phyloP scores from a whole-genome alignment of 345 rosid species.

The Brassica napus region DNA sequence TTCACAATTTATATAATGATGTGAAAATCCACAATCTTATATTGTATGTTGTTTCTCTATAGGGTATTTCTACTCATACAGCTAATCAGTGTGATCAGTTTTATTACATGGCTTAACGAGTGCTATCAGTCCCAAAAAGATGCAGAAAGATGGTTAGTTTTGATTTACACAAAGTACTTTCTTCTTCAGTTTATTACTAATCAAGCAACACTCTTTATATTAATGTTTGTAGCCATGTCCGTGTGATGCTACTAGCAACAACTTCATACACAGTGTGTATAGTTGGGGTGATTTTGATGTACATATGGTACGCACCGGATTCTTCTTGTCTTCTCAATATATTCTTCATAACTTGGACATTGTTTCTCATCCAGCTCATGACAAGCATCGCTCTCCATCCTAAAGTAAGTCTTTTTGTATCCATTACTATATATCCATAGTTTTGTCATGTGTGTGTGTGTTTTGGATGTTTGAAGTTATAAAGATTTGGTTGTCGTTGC shows the following conservation, averaged over 20 bases:
- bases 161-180: not conserved
- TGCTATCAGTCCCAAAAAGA: slow-evolving; percentile 67
- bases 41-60: slow-evolving; percentile 33
- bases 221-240: slow-evolving; percentile 60
- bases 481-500: slow-evolving; percentile 1
- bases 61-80: slow-evolving; percentile 96
- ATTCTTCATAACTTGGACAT: slow-evolving; percentile 90
- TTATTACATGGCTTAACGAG: slow-evolving; percentile 80
- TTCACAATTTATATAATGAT: slow-evolving; percentile 25
- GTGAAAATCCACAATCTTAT: slow-evolving; percentile 22
- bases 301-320: slow-evolving; percentile 92
- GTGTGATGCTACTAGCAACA: slow-evolving; percentile 72
- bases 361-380: slow-evolving; percentile 91
- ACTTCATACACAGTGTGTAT: slow-evolving; percentile 70
- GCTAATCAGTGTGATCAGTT: slow-evolving; percentile 85
- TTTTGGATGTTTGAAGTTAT: slow-evolving; percentile 21
- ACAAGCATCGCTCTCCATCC: slow-evolving; percentile 90
- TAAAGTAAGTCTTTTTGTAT: slow-evolving; percentile 49
- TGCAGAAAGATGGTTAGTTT: slow-evolving; percentile 71
- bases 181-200: slow-evolving; percentile 13
- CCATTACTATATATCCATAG: slow-evolving; percentile 6
- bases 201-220: slow-evolving; percentile 16
- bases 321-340: slow-evolving; percentile 87
- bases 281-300: slow-evolving; percentile 82
- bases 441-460: not conserved